phyloP scores from a whole-genome alignment of 148 eudicot genomes.

The Chenopodium suecicum region DNA sequence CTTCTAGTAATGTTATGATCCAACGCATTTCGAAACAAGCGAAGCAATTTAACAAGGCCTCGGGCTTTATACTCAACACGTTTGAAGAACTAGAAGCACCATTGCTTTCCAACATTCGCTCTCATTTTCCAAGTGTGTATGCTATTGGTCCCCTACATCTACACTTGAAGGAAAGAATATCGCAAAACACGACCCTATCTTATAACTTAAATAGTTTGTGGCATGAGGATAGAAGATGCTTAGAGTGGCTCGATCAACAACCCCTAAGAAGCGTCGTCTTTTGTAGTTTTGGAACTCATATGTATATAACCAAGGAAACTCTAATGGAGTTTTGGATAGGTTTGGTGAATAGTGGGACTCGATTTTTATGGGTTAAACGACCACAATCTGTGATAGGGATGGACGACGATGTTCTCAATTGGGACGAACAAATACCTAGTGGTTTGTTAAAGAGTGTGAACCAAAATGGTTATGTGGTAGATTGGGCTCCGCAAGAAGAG shows the following conservation, averaged over 20 bases:
- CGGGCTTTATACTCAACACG: conserved; percentile 25
- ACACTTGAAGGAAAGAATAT: background rate
- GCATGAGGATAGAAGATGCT: conserved; percentile 13
- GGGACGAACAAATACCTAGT: background rate
- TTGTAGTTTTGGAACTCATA: conserved; percentile 24
- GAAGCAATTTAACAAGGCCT: background rate
- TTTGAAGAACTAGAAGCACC: conserved; percentile 17
- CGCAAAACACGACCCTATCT: background rate
- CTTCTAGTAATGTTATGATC: background rate
- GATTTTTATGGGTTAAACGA: conserved; percentile 26
- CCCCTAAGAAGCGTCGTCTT: conserved; percentile 15
- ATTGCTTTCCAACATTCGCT: conserved; percentile 1
- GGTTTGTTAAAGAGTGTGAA: background rate
- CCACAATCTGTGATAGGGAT: background rate
- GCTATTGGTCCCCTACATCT: conserved; percentile 21
- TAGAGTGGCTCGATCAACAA: conserved; percentile 22
- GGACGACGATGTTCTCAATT: background rate
- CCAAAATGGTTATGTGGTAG: background rate
- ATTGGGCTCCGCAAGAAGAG: background rate
- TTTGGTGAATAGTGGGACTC: conserved; percentile 15
- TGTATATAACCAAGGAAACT: conserved; percentile 12
- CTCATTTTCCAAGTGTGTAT: conserved; percentile 15
- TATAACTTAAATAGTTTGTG: conserved; percentile 5
- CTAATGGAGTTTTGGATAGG: conserved; percentile 29
- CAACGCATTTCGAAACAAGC: background rate